These are phyloP conservation scores for Penicillium janthinellum DNA, from an alignment of 2,329 filamentous ascomycete species.

Conservation along the genomic window DNA sequence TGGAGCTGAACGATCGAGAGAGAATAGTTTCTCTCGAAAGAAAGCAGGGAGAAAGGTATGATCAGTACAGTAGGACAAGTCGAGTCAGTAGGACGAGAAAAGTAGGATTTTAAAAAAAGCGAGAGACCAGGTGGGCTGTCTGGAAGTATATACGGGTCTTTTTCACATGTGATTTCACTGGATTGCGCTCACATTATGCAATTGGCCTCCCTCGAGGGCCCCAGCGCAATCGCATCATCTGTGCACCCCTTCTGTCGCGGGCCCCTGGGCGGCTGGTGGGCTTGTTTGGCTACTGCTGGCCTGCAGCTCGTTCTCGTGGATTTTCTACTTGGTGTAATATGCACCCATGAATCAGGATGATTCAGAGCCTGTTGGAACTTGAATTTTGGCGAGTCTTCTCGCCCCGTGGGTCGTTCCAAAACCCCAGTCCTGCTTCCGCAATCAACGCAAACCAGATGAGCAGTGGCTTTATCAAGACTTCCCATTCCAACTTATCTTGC, in stretches of 20 bases:
- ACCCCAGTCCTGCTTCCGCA: not conserved
- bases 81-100: constrained; percentile 8
- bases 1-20: not conserved
- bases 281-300: not conserved
- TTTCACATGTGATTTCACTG: constrained; percentile 30
- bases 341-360: too few relatives aligned
- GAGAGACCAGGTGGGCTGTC: not conserved
- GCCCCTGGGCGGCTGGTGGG: not conserved
- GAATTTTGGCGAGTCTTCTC: not conserved
- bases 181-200: constrained; percentile 27
- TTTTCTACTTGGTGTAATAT: not conserved
- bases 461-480: not conserved
- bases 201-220: constrained; percentile 20
- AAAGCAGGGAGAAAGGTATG: constrained; percentile 9
- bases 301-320: not conserved
- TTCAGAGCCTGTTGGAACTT: not conserved
- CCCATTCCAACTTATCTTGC: not conserved
- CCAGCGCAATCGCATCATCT: constrained; percentile 26
- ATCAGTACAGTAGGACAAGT: constrained; percentile 1
- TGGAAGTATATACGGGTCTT: constrained; percentile 17
- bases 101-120: not conserved
- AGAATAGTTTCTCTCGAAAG: not conserved
- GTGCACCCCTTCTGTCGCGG: constrained; percentile 4
- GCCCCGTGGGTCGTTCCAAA: not conserved
- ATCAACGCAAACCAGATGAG: not conserved